Percentiles rank a stretch among this genome's conserved stretches.
Conservation (phyloP, 1,284 basidiomycete genomes). For the Melampsora medusae region DNA sequence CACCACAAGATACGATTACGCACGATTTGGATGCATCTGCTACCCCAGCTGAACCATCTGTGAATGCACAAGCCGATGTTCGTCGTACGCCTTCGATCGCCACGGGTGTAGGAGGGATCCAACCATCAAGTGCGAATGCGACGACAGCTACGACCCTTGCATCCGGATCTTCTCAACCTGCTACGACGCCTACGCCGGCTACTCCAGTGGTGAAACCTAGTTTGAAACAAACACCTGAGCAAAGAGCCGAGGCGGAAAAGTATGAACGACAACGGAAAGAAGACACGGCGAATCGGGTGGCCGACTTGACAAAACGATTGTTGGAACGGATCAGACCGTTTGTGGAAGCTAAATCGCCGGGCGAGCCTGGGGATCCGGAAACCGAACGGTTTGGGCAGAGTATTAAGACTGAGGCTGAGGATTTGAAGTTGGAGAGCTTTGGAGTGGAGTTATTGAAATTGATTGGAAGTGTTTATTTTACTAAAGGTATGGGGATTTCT, state of each 20-base stretch:
- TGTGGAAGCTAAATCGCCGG: constrained; percentile 71
- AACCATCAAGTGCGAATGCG: constrained; percentile 23
- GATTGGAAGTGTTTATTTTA: constrained; percentile 49
- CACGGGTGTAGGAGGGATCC: constrained; percentile 1
- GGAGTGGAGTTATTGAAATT: constrained; percentile 75
- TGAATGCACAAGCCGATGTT: background rate
- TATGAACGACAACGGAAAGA: constrained; percentile 68
- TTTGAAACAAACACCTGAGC: constrained; percentile 53
- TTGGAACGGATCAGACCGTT: constrained; percentile 79
- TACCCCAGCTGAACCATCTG: constrained; percentile 24
- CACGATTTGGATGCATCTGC: constrained; percentile 34
- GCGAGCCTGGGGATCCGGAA: constrained; percentile 32
- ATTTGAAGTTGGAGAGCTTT: constrained; percentile 96
- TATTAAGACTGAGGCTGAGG: constrained; percentile 84
- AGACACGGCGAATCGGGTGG: constrained; percentile 57
- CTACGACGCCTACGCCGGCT: background rate
- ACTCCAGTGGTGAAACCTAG: constrained; percentile 24
- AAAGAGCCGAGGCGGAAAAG: constrained; percentile 61
- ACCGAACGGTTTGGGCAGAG: constrained; percentile 63
- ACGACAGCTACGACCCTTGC: constrained; percentile 28
- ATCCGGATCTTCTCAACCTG: constrained; percentile 9
- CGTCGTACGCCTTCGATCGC: constrained; percentile 17
- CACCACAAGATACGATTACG: constrained; percentile 16
- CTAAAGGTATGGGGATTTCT: constrained; percentile 17
- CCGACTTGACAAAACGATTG: constrained; percentile 69